A percentile compares a stretch with the other conserved stretches of the same genome.
Conservation (phyloP, 2,329 filamentous ascomycete species). For the Epichloe uncinata region DNA sequence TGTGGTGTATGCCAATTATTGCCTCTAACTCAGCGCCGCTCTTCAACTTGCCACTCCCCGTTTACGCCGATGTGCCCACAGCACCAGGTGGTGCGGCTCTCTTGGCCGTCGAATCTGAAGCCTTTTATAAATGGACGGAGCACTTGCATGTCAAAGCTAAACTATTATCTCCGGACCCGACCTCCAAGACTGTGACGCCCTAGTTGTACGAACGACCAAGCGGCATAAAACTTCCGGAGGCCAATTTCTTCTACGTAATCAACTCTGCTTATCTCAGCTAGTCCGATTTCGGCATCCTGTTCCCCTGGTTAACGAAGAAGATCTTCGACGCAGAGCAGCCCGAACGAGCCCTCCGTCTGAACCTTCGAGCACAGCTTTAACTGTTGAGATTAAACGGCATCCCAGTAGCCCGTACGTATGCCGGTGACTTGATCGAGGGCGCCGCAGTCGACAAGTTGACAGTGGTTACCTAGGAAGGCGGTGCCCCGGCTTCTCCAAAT, state of each 20-base stretch:
- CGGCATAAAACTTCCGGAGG: slow-evolving; percentile 31
- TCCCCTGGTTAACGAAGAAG: slow-evolving; percentile 54
- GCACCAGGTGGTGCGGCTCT: slow-evolving; percentile 44
- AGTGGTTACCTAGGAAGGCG: slow-evolving; percentile 8
- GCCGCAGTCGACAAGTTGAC: slow-evolving; percentile 24
- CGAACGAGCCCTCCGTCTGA: slow-evolving; percentile 44
- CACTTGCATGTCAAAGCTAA: slow-evolving; percentile 58
- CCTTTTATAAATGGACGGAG: slow-evolving; percentile 65
- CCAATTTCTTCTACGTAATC: slow-evolving; percentile 62
- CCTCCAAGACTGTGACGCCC: slow-evolving; percentile 26
- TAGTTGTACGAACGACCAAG: slow-evolving; percentile 28
- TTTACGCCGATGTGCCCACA: slow-evolving; percentile 39
- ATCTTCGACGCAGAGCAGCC: slow-evolving; percentile 45
- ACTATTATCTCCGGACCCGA: slow-evolving; percentile 45
- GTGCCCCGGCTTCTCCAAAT: slow-evolving; percentile 14
- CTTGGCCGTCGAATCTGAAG: slow-evolving; percentile 60
- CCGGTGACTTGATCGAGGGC: slow-evolving; percentile 37
- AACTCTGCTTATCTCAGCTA: slow-evolving; percentile 70
- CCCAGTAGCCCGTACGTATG: slow-evolving; percentile 34
- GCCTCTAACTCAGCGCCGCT: slow-evolving; percentile 49
- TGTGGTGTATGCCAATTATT: slow-evolving; percentile 65
- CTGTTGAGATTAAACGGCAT: slow-evolving; percentile 37
- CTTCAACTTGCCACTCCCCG: slow-evolving; percentile 59
- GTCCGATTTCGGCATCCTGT: slow-evolving; percentile 71
- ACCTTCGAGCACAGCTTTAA: slow-evolving; percentile 45